Evolutionary conservation across 768 basidiomycete species (phyloP).

Genomic region (Lactarius sanguifluus): DNA sequence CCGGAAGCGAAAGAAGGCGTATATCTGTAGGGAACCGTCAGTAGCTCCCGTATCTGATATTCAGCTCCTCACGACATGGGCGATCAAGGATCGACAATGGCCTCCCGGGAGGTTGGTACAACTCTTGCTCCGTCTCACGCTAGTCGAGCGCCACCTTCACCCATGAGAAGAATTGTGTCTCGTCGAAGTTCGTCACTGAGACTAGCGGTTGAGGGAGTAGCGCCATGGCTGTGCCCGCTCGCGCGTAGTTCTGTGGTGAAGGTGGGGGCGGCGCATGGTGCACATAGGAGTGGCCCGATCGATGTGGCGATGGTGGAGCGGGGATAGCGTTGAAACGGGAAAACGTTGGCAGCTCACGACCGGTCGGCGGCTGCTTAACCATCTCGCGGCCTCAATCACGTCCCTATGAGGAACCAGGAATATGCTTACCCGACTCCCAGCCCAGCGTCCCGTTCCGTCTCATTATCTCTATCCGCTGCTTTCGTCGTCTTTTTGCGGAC

Average conservation of each 20-base stretch:
- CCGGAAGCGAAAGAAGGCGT: conserved; percentile 35
- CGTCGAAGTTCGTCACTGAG: conserved; percentile 40
- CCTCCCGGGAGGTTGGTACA: conserved; percentile 26
- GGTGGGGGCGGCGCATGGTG: conserved; percentile 25
- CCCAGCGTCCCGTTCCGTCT: conserved; percentile 36
- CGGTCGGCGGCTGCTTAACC: no score
- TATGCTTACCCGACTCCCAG: conserved; percentile 10
- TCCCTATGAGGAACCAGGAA: not conserved
- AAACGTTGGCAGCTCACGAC: conserved; percentile 28
- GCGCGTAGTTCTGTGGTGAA: not conserved
- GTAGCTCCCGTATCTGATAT: conserved; percentile 84
- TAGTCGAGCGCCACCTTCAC: conserved; percentile 73
- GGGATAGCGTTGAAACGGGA: conserved; percentile 33
- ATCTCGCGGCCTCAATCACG: not conserved
- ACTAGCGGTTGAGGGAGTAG: conserved; percentile 27
- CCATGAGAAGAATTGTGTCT: no score
- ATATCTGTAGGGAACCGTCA: conserved; percentile 78
- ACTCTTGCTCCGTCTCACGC: conserved; percentile 52
- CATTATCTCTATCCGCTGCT: conserved; percentile 47
- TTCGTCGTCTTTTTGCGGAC: conserved; percentile 71
- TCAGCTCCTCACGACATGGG: conserved; percentile 65
- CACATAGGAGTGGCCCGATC: conserved; percentile 24
- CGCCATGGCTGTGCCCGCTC: not conserved
- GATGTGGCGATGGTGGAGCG: conserved; percentile 34
- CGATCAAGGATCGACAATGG: conserved; percentile 35